Percentiles rank a stretch among this genome's conserved stretches.
Evolutionary conservation across 495 filamentous ascomycete genomes (phyloP).

Genomic region (Hypoxylon lienhwacheense): DNA sequence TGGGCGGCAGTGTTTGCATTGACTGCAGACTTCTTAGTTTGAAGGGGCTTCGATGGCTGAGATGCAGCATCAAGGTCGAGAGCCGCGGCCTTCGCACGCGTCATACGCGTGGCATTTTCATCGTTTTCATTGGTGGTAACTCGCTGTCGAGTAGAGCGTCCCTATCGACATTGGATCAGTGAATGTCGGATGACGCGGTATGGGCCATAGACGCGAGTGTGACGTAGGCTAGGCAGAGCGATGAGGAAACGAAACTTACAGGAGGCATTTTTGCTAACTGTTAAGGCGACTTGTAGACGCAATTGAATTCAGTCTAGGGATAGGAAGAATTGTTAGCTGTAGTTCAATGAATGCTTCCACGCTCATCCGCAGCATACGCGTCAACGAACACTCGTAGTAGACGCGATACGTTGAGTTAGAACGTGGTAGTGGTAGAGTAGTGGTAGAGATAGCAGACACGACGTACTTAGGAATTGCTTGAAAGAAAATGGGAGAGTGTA

Average conservation of each 20-base stretch:
- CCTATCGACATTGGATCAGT: constrained; percentile 30
- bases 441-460: background rate
- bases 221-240: too few species aligned
- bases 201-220: background rate
- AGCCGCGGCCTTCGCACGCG: constrained; percentile 86
- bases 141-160: constrained; percentile 51
- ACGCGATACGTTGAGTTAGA: background rate
- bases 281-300: constrained; percentile 16
- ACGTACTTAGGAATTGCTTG: constrained; percentile 27
- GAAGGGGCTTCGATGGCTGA: constrained; percentile 65
- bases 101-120: constrained; percentile 88
- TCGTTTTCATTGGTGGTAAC: constrained; percentile 88
- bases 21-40: constrained; percentile 70
- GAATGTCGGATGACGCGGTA: constrained; percentile 5
- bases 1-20: constrained; percentile 55
- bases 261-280: constrained; percentile 51
- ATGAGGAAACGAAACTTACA: constrained; percentile 44
- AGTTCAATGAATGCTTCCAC: too few species aligned
- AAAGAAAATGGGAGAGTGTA: constrained; percentile 22
- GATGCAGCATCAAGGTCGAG: constrained; percentile 59
- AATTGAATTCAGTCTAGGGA: constrained; percentile 17
- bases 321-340: constrained; percentile 7
- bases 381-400: background rate
- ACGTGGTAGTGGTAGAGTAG: background rate
- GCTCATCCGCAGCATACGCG: constrained; percentile 5